These are phyloP conservation scores for Mycena latifolia DNA, from an alignment of 768 basidiomycete genomes.

Conservation along the genomic window DNA sequence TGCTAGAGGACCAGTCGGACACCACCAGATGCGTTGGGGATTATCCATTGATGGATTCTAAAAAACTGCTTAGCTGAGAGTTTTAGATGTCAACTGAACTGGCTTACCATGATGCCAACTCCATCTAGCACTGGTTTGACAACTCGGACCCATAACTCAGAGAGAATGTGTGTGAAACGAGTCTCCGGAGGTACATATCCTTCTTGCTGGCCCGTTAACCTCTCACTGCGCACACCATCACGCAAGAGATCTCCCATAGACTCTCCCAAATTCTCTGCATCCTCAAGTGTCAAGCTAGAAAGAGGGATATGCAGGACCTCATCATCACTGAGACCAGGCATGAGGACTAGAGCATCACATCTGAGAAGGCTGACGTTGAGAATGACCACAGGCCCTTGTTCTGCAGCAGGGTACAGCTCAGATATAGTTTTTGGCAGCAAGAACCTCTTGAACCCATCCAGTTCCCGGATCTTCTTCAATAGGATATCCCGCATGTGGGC, in stretches of 20 bases:
- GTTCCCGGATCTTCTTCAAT: slow-evolving; percentile 29
- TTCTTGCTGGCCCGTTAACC: too few species aligned
- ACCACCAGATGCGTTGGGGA: slow-evolving; percentile 4
- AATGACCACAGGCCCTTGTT: slow-evolving; percentile 35
- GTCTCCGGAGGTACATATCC: background rate
- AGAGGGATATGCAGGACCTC: too few species aligned
- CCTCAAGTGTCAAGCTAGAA: too few species aligned
- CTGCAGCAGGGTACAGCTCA: slow-evolving; percentile 21
- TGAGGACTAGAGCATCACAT: too few species aligned
- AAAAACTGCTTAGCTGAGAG: background rate
- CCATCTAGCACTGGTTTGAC: slow-evolving; percentile 39
- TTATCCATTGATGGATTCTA: background rate
- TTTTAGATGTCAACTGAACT: too few species aligned
- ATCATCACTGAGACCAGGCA: too few species aligned
- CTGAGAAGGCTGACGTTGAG: slow-evolving; percentile 31
- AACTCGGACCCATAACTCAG: slow-evolving; percentile 33
- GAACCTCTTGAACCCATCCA: slow-evolving; percentile 35
- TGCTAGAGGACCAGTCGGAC: slow-evolving; percentile 3
- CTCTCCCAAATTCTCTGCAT: too few species aligned
- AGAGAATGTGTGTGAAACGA: slow-evolving; percentile 30
- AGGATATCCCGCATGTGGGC: slow-evolving; percentile 6
- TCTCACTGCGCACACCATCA: too few species aligned
- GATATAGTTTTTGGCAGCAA: slow-evolving; percentile 28
- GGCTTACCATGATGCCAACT: slow-evolving; percentile 7
- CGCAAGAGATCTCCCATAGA: too few species aligned